Base-by-base conservation (phyloP, 345 rosid species). In the Turritis glabra region DNA sequence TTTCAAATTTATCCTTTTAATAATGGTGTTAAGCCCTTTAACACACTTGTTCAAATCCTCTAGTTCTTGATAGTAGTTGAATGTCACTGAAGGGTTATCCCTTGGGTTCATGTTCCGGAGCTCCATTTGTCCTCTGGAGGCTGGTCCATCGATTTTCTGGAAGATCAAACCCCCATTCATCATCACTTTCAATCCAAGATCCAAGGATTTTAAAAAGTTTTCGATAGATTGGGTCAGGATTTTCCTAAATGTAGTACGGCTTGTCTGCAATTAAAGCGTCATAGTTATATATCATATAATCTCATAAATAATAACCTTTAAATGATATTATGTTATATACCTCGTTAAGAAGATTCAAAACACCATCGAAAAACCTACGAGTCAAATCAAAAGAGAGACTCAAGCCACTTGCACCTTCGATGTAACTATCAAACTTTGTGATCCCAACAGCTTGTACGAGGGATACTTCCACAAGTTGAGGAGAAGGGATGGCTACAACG, bases 61-160 rank as follows among this genome's bases (percentile, higher is more conserved):
- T 7, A 86, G 86, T 25, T 87, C 84, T 46, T 77, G 72, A 76
- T 85, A 88, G 79, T 88, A 90, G 75, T 88, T 85, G 50, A 88
- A 90, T 21, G 38, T 85, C 17, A 90, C 89, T 1, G 68, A 80
- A 0, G 93, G 93, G 40, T 80, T 88, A n/a, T 88, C 87, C 3
- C 75, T 17, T 8, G 78, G 77, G 54, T 83, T 76, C 3, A 44
- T 75, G 53, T 41, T 84, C 30, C 37, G 61, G 9, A 88, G 88
- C 74, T 76, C 76, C 23, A 87, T 85, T 17, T 83, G 62, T 15
- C 90, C 96, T 9, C 71, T 67, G 27, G 93, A 88, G 11, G 72
- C 44, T 0, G 91, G 91, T 4, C 82, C 85, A n/a, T 8, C 65
- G 3, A 85, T 15, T 44, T 83, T 88, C 53, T 83, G 88, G 0